phyloP scores from a whole-genome alignment of 2,329 filamentous ascomycete genomes.

The Apiospora arundinis region DNA sequence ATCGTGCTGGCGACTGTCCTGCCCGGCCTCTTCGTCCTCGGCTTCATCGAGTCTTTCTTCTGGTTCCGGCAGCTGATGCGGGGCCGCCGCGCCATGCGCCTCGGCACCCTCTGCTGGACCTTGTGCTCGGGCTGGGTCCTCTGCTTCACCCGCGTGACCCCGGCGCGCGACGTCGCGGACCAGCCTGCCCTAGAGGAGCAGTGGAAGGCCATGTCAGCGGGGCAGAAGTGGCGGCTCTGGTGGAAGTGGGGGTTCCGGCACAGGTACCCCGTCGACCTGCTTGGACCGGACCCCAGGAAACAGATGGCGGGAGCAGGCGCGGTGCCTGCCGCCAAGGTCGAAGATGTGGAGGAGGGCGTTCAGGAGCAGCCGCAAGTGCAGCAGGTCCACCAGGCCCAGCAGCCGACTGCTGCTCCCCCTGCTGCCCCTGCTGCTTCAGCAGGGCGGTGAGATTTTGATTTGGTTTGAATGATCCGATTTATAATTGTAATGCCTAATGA shows the following conservation, averaged over 20 bases:
- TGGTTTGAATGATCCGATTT: too few species aligned
- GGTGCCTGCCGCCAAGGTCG: not conserved
- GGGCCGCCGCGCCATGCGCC: not conserved
- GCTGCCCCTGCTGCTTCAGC: not conserved
- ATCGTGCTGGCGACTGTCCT: slow-evolving; percentile 13
- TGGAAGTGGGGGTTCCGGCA: slow-evolving; percentile 20
- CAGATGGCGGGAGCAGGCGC: not conserved
- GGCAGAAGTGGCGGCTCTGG: slow-evolving; percentile 8
- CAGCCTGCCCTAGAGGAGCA: not conserved
- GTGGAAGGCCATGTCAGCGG: not conserved
- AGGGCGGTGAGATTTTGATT: not conserved
- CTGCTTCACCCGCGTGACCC: not conserved
- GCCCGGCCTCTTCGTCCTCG: not conserved
- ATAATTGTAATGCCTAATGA: not conserved
- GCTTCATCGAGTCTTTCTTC: slow-evolving; percentile 17
- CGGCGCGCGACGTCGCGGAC: not conserved
- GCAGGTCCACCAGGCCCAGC: not conserved
- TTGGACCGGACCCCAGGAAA: slow-evolving; percentile 3
- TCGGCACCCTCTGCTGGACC: slow-evolving; percentile 2
- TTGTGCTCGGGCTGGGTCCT: not conserved
- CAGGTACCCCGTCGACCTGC: slow-evolving; percentile 19
- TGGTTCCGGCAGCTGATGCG: slow-evolving; percentile 19
- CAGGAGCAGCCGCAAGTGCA: not conserved
- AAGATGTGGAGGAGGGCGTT: not conserved
- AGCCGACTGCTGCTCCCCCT: not conserved